Base-by-base conservation (phyloP, 2,329 filamentous ascomycete species). In the Diaporthe ilicicola region DNA sequence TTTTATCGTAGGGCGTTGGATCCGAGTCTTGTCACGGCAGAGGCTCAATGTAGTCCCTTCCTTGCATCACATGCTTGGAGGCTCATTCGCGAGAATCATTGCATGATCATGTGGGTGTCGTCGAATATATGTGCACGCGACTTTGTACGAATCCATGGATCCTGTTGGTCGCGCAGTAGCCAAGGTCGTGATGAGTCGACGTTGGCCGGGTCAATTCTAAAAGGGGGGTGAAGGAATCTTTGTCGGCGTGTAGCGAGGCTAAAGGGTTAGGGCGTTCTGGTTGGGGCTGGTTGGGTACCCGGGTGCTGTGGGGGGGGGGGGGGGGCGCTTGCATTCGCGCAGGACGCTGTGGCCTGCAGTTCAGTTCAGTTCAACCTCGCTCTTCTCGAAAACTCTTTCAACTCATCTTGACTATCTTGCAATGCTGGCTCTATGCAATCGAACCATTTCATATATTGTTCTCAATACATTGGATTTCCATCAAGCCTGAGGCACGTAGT, bases 271-370 rank as follows among this genome's bases (percentile, higher is more conserved):
- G 32, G 32, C n/a, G n/a, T n/a, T n/a, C 32, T 34, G 32, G 32
- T 4, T 34, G 4, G 4, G 32, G 32, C 32, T 34, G 32, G 32
- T 4, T 34, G 4, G 4, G 32, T 34, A 9, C 9, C 32, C 24
- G n/a, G n/a, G n/a, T n/a, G n/a, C n/a, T n/a, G 27, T 7, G 8
- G 15, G 4, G 54, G 34, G 34, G 34, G 54, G 34, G 13, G 29
- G 17, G 46, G n/a, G 9, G n/a, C n/a, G n/a, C n/a, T n/a, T n/a
- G n/a, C n/a, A 22, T 4, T 2, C 3, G 1, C 8, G 2, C 1
- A n/a, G 46, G n/a, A 50, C n/a, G 46, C 7, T 24, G 9, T 22
- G 22, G 12, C 4, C 1, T 12, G 46, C 17, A 19, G 2, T 10
- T 10, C 2, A 15, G 27, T 34, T 4, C 9, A 9, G 32, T 34